Base-by-base conservation (phyloP, 176 grass and related monocot species). In the Raddia guianensis region DNA sequence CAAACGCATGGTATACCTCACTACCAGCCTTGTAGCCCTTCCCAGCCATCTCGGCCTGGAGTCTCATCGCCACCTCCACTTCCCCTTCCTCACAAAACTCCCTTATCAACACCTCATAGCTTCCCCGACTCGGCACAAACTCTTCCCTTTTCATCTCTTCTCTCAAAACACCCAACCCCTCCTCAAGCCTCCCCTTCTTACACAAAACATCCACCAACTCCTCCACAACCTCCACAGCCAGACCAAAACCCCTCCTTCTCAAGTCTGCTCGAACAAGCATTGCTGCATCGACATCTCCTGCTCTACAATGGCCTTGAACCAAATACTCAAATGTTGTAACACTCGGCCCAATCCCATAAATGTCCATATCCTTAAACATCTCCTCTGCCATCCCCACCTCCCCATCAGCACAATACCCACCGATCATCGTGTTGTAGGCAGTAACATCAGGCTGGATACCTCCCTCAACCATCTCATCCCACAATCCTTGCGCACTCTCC, bases 21-120 rank as follows among this genome's bases (percentile, higher is more conserved):
- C 13, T 37, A 49, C 85, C 76, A 79, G 79, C 75, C 35, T 78
- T 84, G 58, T 83, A 88, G 19, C 91, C 91, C 74, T 90, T 86
- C 59, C 92, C 75, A 54, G 82, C 84, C 91, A 97, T 88, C 84
- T 94, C 85, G 21, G 84, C 91, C 83, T 91, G 86, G 65, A 93
- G 78, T 80, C 62, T 89, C 74, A 83, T 54, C 9, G 94, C 94
- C 86, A 87, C 68, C 50, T 89, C 86, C 33, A 93, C 15, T 13
- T 89, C 67, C 49, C 84, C 89, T 68, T 76, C 9, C 62, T 86
- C 89, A 69, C 84, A 97, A 45, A 91, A 85, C 13, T 78, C 70
- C 16, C 44, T 69, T 72, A 91, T 81, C 75, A 86, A 52, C 40
- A 66, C 45, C 77, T 89, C 81, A 0, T 91, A 93, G 45, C 78